A percentile compares a stretch with the other conserved stretches of the same genome.
phyloP scores from a whole-genome alignment of 768 basidiomycete species.

The Termitomyces sp. region DNA sequence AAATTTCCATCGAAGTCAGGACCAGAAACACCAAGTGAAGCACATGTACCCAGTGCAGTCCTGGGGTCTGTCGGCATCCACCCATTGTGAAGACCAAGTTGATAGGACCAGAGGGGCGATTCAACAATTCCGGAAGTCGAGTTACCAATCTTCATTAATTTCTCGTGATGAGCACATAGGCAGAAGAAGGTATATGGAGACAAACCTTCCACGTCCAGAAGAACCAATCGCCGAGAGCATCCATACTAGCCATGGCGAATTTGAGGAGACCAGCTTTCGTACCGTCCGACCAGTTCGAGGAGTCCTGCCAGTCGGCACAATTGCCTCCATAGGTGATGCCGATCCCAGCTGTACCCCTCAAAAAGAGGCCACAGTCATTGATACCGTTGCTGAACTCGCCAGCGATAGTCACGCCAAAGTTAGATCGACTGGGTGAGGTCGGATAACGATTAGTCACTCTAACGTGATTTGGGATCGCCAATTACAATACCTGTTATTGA shows the following conservation, averaged over 20 bases:
- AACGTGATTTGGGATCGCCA: background rate
- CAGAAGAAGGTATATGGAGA: background rate
- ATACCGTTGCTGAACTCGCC: slow-evolving; percentile 71
- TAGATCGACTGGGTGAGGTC: slow-evolving; percentile 12
- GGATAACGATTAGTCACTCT: slow-evolving; percentile 6
- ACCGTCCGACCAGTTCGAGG: slow-evolving; percentile 43
- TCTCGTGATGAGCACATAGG: background rate
- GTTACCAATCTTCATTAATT: slow-evolving; percentile 28
- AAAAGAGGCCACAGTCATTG: slow-evolving; percentile 49
- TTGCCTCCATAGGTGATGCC: slow-evolving; percentile 25
- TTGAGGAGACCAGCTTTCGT: slow-evolving; percentile 32
- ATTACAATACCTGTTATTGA: slow-evolving; percentile 21
- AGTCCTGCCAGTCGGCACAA: slow-evolving; percentile 39
- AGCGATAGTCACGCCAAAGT: slow-evolving; percentile 64
- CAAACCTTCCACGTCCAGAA: slow-evolving; percentile 54
- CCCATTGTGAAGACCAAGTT: slow-evolving; percentile 35
- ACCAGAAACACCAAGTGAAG: slow-evolving; percentile 40
- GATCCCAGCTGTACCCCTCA: slow-evolving; percentile 14
- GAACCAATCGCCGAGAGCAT: slow-evolving; percentile 30
- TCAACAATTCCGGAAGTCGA: slow-evolving; percentile 33
- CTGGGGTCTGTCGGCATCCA: slow-evolving; percentile 54
- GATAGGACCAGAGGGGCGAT: slow-evolving; percentile 49
- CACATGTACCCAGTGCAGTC: slow-evolving; percentile 56
- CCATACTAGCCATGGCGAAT: slow-evolving; percentile 50
- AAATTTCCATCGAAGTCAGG: slow-evolving; percentile 41